Percentiles rank a stretch among this genome's conserved stretches.
These are phyloP conservation scores for Scenedesmus sp. DNA, from an alignment of 163 green algal genomes.

Conservation along the genomic window DNA sequence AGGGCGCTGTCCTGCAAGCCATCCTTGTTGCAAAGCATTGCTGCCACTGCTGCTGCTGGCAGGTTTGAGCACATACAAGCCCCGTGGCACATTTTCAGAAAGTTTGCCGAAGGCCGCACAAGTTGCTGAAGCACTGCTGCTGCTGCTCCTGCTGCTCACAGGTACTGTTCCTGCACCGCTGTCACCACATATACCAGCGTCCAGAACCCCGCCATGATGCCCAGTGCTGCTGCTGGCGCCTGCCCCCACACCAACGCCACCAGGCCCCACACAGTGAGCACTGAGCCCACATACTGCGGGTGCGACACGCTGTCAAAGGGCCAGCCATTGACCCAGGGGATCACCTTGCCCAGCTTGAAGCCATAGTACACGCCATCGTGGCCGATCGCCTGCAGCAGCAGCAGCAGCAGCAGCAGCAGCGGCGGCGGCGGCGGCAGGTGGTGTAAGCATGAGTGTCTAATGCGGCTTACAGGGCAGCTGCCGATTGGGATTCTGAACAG, in stretches of 20 bases:
- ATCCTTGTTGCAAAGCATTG: too few relatives aligned
- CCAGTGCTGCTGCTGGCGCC: constrained; percentile 52
- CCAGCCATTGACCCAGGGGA: constrained; percentile 84
- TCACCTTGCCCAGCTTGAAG: constrained; percentile 77
- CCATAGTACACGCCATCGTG: constrained; percentile 89
- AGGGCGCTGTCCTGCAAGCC: too few relatives aligned
- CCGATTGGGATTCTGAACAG: too few relatives aligned
- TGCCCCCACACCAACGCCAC: constrained; percentile 69
- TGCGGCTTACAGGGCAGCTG: too few relatives aligned
- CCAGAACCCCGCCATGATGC: constrained; percentile 68
- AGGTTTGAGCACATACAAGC: too few relatives aligned
- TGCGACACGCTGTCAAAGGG: constrained; percentile 85
- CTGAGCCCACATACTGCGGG: constrained; percentile 87
- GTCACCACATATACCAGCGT: constrained; percentile 77
- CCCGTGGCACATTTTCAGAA: too few relatives aligned
- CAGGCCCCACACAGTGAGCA: constrained; percentile 76
- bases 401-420: not conserved
- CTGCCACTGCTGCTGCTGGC: too few relatives aligned
- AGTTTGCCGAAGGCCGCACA: too few relatives aligned
- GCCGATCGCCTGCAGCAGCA: constrained; percentile 68
- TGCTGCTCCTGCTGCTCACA: constrained; percentile 40
- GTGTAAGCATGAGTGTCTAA: not conserved
- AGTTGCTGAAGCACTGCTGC: too few relatives aligned
- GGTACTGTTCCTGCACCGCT: constrained; percentile 72
- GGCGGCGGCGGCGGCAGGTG: not conserved